A percentile compares a stretch with the other conserved stretches of the same genome.
Conservation (phyloP, 768 basidiomycete species). For the Phlegmacium glaucopus region DNA sequence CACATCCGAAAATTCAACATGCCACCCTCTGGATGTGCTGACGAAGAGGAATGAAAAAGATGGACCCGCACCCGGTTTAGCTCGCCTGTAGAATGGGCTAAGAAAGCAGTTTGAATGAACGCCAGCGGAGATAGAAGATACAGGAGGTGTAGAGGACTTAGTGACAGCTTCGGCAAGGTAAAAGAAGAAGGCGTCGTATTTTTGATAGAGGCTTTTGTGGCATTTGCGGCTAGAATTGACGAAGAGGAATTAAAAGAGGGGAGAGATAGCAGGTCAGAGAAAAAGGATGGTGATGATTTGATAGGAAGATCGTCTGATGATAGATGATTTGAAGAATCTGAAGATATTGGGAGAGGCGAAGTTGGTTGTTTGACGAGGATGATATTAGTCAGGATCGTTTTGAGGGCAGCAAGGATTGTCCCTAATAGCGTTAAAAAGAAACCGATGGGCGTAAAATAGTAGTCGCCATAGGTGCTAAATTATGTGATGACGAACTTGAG, state of each 20-base stretch:
- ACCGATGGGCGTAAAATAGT: constrained; percentile 84
- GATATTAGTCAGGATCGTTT: constrained; percentile 88
- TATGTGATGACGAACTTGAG: background rate
- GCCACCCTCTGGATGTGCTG: constrained; percentile 17
- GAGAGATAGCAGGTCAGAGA: constrained; percentile 9
- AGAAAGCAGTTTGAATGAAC: constrained; percentile 78
- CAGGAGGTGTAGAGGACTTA: constrained; percentile 76
- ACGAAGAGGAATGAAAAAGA: constrained; percentile 27
- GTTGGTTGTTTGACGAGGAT: constrained; percentile 31
- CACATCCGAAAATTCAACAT: constrained; percentile 39
- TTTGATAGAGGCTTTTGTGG: constrained; percentile 8
- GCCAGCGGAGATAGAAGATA: constrained; percentile 91
- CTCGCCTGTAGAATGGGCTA: constrained; percentile 82
- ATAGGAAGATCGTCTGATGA: background rate
- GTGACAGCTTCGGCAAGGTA: constrained; percentile 26
- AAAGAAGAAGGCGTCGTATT: constrained; percentile 6
- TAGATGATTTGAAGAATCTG: constrained; percentile 29
- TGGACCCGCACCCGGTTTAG: constrained; percentile 49
- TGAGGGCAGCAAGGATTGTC: constrained; percentile 87
- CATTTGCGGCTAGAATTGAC: constrained; percentile 5
- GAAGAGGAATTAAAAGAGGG: constrained; percentile 12
- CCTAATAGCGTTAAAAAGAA: constrained; percentile 87
- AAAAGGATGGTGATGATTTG: constrained; percentile 11
- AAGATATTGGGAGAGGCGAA: constrained; percentile 10
- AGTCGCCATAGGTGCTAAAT: constrained; percentile 88